Evolutionary conservation across 108 stramenopile genomes (phyloP), one percentile per base, ranked within the genome.

Genomic region (Seminavis robusta): DNA sequence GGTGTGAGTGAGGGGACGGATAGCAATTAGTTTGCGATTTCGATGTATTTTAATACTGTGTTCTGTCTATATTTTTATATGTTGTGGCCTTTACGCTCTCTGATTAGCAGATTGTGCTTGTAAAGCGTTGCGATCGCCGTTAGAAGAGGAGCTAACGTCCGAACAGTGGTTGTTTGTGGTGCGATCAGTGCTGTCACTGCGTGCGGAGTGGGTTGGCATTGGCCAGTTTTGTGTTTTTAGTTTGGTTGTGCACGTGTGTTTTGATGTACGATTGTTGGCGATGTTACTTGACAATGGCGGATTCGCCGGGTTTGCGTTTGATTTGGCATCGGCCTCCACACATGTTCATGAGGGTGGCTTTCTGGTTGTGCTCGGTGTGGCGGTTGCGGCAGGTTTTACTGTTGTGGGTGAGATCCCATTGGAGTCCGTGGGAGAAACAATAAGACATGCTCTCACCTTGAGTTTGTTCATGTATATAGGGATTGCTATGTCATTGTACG

Each of bases 361-460:
- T n/a, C n/a, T n/a, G n/a, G n/a, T n/a, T n/a, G n/a, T 53, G 52
- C n/a, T 20, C 17, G 11, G 7, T n/a, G 17, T 5, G 11, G 6
- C n/a, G 34, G 13, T 36, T 17, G 4, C 4, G 33, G 33, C 52
- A 53, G 33, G 5, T 36, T 15, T 4, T 5, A 33, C 33, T 53
- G 52, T 8, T 33, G 33, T 53, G 52, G 52, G n/a, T 36, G 52
- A 33, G n/a, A 5, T 53, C 19, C 13, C 7, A 7, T 16, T 24
- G 9, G 23, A 56, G 38, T 8, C 55, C 55, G 33, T 42, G 39
- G 40, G 39, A 16, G 21, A 38, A 42, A 26, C 55, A 56, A 27
- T 56, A 41, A 26, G 5, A 44, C 43, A 17, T 7, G 10, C n/a
- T n/a, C n/a, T 10, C n/a, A 17, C 17, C 9, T 15, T 9, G n/a